phyloP scores from a whole-genome alignment of 805 yeast genomes.

The Wickerhamiella sorbophila region DNA sequence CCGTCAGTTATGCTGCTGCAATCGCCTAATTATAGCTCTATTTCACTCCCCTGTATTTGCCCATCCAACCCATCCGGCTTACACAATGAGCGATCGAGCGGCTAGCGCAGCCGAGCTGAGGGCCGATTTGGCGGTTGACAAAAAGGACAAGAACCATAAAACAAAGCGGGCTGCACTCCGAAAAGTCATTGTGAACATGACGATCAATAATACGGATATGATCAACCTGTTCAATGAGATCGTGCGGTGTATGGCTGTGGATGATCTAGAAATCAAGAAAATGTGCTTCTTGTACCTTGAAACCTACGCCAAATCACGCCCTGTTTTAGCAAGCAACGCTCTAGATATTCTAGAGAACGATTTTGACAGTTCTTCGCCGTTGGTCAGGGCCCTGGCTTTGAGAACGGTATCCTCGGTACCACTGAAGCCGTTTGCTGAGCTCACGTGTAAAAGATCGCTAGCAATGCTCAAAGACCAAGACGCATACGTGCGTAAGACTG shows the following conservation, averaged over 20 bases:
- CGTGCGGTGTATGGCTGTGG: constrained; percentile 32
- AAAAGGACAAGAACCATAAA: constrained; percentile 24
- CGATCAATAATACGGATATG: constrained; percentile 72
- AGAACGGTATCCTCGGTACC: constrained; percentile 51
- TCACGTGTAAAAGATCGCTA: constrained; percentile 30
- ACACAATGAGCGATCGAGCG: constrained; percentile 6
- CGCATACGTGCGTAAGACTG: constrained; percentile 50
- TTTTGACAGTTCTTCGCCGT: constrained; percentile 33
- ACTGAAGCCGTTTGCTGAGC: constrained; percentile 35
- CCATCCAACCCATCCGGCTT: background rate
- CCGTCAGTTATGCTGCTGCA: constrained; percentile 89
- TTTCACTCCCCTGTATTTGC: no score
- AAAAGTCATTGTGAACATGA: constrained; percentile 68
- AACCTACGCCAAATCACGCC: constrained; percentile 45
- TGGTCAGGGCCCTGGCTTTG: constrained; percentile 45
- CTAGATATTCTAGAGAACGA: constrained; percentile 44
- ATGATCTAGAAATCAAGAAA: constrained; percentile 56
- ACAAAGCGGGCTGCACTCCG: constrained; percentile 39
- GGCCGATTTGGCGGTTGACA: constrained; percentile 23
- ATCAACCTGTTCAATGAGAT: constrained; percentile 52
- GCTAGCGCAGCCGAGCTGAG: constrained; percentile 25
- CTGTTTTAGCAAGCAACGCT: constrained; percentile 41
- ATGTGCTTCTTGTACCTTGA: constrained; percentile 55
- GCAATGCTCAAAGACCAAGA: constrained; percentile 34
- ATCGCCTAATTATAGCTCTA: constrained; percentile 27